Evolutionary conservation across 768 basidiomycete species (phyloP), one percentile per base, ranked within the genome.

Genomic region (Lentinula guzmanii): DNA sequence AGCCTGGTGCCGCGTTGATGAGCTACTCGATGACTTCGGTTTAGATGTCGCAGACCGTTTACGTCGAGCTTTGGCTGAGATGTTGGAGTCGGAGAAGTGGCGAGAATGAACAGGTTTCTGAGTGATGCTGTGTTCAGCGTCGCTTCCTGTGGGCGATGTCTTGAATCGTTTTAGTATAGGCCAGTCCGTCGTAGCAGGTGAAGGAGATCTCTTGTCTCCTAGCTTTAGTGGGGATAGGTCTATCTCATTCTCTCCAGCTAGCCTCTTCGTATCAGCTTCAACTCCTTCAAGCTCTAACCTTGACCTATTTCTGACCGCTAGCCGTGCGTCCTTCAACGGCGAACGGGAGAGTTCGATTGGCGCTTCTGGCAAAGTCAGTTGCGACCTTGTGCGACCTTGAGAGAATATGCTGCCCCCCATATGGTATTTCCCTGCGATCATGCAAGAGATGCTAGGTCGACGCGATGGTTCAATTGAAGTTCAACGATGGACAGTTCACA

Each of bases 121-220:
- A 33, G 28, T 5, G 24, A 24, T 42, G 7, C 21, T 39, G 2
- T 34, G 5, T 21, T 58, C 28, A 24, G 31, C 11, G 33, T 58
- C 57, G 18, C 31, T 46, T 8, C 37, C 58, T 24, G 45, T 24
- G 6, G 15, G 15, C 13, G 45, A 34, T 37, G 51, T 33, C 37
- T 60, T 60, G 34, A 51, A 60, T 18, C 59, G 59, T 33, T 60
- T 60, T 4, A 34, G 13, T 24, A 5, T 50, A 52, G 46, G 37
- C n/a, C 21, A 15, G 10, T 39, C 31, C n/a, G 18, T 45, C 28
- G 31, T 11, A 51, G 21, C n/a, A 18, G 59, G 59, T 11, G 59
- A 60, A 33, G 59, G 59, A 4, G 59, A 60, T n/a, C 59, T 46
- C 35, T 60, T 60, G 21, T 60, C 48, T 39, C 58, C 58, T 33